Conservation (phyloP, 164 flowering plant species). For the Pachysandra terminalis region DNA sequence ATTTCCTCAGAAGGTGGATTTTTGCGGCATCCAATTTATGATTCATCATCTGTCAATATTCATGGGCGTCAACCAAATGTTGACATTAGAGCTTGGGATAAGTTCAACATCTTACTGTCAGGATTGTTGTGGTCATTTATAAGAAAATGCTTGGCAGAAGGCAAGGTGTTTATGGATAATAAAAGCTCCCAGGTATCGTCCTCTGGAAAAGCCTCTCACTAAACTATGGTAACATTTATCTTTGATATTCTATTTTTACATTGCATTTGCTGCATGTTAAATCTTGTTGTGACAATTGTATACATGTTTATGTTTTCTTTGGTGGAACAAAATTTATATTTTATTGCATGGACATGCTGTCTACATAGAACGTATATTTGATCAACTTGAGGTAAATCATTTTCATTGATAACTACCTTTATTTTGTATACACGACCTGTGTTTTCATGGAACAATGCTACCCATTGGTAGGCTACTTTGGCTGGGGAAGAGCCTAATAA, state of each 20-base stretch:
- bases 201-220: not conserved
- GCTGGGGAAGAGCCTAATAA: not conserved
- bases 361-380: too few relatives aligned
- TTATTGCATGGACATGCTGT: too few relatives aligned
- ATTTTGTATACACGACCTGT: too few relatives aligned
- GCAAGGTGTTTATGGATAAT: conserved; percentile 57
- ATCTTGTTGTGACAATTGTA: not conserved
- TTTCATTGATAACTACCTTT: too few relatives aligned
- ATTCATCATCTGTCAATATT: conserved; percentile 18
- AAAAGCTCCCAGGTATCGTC: conserved; percentile 66
- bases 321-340: not conserved
- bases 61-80: conserved; percentile 19
- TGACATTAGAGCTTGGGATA: conserved; percentile 36
- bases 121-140: conserved; percentile 61
- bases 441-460: too few relatives aligned
- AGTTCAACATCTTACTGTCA: conserved; percentile 47
- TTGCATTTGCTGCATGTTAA: not conserved
- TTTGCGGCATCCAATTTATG: conserved; percentile 56
- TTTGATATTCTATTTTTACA: too few relatives aligned
- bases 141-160: conserved; percentile 68
- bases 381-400: too few relatives aligned
- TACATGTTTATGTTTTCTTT: not conserved
- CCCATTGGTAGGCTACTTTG: not conserved
- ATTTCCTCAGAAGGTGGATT: conserved; percentile 79
- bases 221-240: not conserved